A percentile compares a stretch with the other conserved stretches of the same genome.
phyloP scores from a whole-genome alignment of 306 rosid species.

The Casuarina cunninghamiana region DNA sequence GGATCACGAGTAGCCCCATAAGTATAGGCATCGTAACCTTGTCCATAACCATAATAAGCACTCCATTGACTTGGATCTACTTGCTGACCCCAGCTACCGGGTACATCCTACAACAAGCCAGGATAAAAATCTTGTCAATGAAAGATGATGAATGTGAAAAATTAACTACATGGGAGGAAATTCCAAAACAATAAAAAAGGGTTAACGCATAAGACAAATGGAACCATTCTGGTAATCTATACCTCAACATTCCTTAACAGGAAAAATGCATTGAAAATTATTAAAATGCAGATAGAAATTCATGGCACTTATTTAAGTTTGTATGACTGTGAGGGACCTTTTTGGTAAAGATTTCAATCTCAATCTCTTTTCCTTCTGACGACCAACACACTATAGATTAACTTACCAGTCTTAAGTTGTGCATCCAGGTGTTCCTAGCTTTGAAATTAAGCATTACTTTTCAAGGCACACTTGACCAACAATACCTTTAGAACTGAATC shows the following conservation, averaged over 20 bases:
- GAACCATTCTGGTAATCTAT: background rate
- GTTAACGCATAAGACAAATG: background rate
- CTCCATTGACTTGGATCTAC: constrained; percentile 79
- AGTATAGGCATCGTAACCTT: constrained; percentile 81
- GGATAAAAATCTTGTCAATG: constrained; percentile 15
- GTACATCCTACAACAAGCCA: constrained; percentile 49
- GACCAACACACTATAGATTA: background rate
- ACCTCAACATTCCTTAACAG: background rate
- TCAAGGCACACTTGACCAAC: background rate
- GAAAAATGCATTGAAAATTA: background rate
- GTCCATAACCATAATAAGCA: constrained; percentile 83
- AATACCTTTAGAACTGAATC: constrained; percentile 1
- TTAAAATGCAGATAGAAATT: background rate
- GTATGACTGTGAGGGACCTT: background rate
- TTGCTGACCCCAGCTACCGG: constrained; percentile 75
- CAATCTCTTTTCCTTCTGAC: background rate
- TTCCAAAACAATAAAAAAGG: background rate
- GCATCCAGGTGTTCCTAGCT: background rate
- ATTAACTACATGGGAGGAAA: background rate
- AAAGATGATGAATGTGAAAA: background rate
- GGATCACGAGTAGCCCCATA: constrained; percentile 79
- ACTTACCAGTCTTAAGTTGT: background rate
- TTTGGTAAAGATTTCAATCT: background rate
- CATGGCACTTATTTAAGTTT: background rate
- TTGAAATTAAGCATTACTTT: background rate